phyloP scores from a whole-genome alignment of 768 basidiomycete species.

The Boletus rubropictus region DNA sequence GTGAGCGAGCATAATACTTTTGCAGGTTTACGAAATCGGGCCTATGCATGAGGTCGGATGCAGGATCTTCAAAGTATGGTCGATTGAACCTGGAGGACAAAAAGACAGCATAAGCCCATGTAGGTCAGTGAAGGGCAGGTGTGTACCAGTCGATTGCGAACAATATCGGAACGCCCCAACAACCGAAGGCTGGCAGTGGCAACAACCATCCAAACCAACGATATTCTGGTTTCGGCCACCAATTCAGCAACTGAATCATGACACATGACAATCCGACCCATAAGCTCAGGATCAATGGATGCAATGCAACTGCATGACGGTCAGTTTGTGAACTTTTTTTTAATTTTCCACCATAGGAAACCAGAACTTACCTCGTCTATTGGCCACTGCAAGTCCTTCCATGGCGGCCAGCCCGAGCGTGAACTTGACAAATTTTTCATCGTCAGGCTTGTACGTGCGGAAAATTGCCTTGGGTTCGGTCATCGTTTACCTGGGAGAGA shows the following conservation, averaged over 20 bases:
- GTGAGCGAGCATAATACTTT: conserved; percentile 52
- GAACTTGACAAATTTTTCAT: conserved; percentile 60
- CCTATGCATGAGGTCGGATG: conserved; percentile 46
- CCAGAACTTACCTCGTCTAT: conserved; percentile 43
- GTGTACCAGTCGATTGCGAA: conserved; percentile 63
- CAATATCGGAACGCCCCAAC: conserved; percentile 57
- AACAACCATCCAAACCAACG: conserved; percentile 48
- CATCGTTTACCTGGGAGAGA: conserved; percentile 31
- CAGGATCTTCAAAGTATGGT: conserved; percentile 53
- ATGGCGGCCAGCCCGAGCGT: conserved; percentile 59
- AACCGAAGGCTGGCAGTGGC: conserved; percentile 63
- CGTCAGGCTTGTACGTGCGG: conserved; percentile 44
- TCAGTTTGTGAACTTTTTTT: background rate
- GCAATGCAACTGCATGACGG: conserved; percentile 39
- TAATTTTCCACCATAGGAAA: background rate
- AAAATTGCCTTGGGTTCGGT: conserved; percentile 43
- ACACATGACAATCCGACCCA: conserved; percentile 59
- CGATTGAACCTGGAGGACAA: conserved; percentile 55
- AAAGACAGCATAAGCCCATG: background rate
- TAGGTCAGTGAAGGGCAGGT: background rate
- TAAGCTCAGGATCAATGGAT: conserved; percentile 53
- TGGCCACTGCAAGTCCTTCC: conserved; percentile 64
- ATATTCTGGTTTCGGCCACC: conserved; percentile 56
- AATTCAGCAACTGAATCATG: conserved; percentile 54
- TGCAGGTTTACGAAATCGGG: conserved; percentile 51